These are phyloP conservation scores for Vaccinium macrocarpon DNA, from an alignment of 148 eudicot genomes.

Conservation along the genomic window DNA sequence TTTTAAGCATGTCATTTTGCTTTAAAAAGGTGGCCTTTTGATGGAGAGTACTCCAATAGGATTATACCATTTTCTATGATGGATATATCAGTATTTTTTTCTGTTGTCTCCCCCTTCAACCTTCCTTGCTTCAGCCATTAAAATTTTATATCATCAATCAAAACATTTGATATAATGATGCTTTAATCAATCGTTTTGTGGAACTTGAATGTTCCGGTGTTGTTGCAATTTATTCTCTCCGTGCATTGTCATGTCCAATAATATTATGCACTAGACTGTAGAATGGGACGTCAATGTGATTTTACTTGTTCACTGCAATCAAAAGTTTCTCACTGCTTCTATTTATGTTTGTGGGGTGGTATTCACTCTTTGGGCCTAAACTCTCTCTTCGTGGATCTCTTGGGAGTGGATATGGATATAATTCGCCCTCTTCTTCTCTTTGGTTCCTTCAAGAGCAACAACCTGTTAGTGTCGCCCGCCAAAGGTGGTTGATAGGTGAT, in stretches of 20 bases:
- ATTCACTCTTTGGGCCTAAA: too few relatives aligned
- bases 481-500: too few relatives aligned
- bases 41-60: neutral
- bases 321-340: neutral
- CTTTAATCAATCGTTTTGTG: slow-evolving; percentile 13
- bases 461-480: too few relatives aligned
- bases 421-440: too few relatives aligned
- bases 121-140: slow-evolving; percentile 5
- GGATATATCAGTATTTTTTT: slow-evolving; percentile 21
- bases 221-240: neutral
- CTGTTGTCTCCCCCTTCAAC: neutral
- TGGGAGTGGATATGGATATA: too few relatives aligned
- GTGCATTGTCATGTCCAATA: neutral
- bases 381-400: too few relatives aligned
- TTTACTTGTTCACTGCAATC: neutral
- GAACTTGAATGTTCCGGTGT: slow-evolving; percentile 9
- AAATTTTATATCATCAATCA: slow-evolving; percentile 21
- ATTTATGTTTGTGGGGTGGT: neutral
- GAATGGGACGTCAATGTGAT: neutral
- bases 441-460: too few relatives aligned
- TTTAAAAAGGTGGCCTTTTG: neutral
- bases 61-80: slow-evolving; percentile 15
- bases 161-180: slow-evolving; percentile 13
- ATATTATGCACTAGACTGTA: neutral
- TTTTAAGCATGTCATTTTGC: slow-evolving; percentile 9